Conservation (phyloP, 2,329 filamentous ascomycete genomes). For the Trichoderma pleuroti region DNA sequence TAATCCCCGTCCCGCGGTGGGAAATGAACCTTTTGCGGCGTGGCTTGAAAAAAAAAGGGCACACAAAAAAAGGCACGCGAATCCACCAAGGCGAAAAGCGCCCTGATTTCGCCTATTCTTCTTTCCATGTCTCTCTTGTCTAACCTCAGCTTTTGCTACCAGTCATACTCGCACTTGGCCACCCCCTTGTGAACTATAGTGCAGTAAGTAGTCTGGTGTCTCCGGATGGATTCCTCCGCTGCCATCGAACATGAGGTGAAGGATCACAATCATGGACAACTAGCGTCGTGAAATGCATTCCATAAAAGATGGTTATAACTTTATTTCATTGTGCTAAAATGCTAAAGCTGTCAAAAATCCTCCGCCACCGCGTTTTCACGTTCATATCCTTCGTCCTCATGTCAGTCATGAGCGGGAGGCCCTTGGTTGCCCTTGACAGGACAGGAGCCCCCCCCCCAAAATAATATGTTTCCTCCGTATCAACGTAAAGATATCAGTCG, state of each 20-base stretch:
- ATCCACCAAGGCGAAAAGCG: neutral
- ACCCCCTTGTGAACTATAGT: neutral
- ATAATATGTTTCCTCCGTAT: neutral
- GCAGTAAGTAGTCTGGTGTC: neutral
- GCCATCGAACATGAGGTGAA: neutral
- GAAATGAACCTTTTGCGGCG: neutral
- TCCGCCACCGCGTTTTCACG: neutral
- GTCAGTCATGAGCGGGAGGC: neutral
- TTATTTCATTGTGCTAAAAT: slow-evolving; percentile 10
- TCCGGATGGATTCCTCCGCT: neutral
- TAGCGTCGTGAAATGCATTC: neutral
- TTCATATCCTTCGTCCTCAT: neutral
- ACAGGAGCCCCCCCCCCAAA: neutral
- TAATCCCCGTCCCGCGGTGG: neutral
- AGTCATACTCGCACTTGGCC: neutral
- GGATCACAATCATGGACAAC: neutral
- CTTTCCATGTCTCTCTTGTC: neutral
- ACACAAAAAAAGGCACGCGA: neutral
- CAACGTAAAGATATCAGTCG: neutral
- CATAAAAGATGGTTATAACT: neutral
- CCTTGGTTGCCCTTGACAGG: neutral
- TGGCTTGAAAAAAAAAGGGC: neutral
- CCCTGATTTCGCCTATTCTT: neutral
- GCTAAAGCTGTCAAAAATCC: neutral
- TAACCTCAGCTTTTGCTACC: slow-evolving; percentile 1